Base-by-base conservation (phyloP, 2,329 filamentous ascomycete species). In the Aspergillus tubingensis region DNA sequence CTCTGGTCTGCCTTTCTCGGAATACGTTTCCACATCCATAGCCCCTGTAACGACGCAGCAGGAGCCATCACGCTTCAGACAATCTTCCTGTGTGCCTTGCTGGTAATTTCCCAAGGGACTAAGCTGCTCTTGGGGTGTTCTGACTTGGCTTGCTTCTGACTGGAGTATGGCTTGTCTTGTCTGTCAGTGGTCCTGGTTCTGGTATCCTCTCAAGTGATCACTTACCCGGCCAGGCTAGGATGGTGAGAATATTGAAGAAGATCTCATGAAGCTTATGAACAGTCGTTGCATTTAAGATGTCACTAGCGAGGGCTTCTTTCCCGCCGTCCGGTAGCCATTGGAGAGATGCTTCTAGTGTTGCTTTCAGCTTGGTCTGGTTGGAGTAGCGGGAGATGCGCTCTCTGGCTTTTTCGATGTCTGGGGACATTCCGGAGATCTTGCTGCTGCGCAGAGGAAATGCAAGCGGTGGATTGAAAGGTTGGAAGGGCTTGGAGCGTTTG, bases 81-180 rank as follows among this genome's bases (percentile, higher is more conserved):
- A 61, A 1, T 10, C 2, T 5, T 47, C 5, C 7, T 25, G 25
- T 11, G 10, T 32, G 30, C 10, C 30, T 32, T 32, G 30, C 3
- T 32, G 8, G 30, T 5, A 3, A 32, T 10, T 32, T 2, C 10
- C 30, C 30, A 11, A 11, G 7, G 10, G 30, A 32, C 30, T 32
- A 32, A 32, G 8, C 8, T 32, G 8, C 1, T 32, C 30, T 11
- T 1, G 8, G 30, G 30, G 3, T 10, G 4, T 32, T 32, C 0
- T 19, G 54, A 54, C 7, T 3, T 17, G 0, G 3, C 6, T 15
- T 38, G 6, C 11, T 27, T n/a, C 41, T 7, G 49, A 47, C 1
- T 50, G 54, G 8, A 36, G 38, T 55, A 58, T 55, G 55, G 55
- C 59, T 61, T 44, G 7, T 44, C 41, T 21, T 2, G 30, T 7